A percentile compares a stretch with the other conserved stretches of the same genome.
These are phyloP conservation scores for Cynara cardunculus DNA, from an alignment of 129 eudicot species.

Conservation along the genomic window DNA sequence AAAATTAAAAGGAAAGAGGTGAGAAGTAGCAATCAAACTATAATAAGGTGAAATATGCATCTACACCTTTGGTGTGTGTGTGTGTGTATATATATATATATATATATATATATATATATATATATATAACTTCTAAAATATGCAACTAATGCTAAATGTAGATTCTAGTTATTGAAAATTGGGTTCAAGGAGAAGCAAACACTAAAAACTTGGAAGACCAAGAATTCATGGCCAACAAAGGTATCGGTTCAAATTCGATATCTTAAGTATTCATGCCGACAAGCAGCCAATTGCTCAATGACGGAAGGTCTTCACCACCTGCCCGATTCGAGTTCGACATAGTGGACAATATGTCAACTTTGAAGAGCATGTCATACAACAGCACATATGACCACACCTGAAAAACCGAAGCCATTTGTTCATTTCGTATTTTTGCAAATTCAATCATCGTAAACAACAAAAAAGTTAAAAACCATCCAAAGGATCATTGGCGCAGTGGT, in stretches of 20 bases:
- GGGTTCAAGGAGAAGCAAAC: slow-evolving; percentile 1
- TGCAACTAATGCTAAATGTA: slow-evolving; percentile 18
- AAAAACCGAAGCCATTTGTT: slow-evolving; percentile 13
- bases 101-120: no score
- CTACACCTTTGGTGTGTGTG: slow-evolving; percentile 25
- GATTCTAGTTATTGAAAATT: slow-evolving; percentile 1
- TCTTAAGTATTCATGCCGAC: no score
- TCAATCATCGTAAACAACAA: not conserved
- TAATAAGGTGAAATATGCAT: slow-evolving; percentile 1
- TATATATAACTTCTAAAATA: slow-evolving; percentile 20
- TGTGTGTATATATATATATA: no score
- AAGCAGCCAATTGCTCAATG: slow-evolving; percentile 38
- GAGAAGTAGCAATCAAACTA: not conserved
- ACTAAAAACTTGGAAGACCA: slow-evolving; percentile 8
- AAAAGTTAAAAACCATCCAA: not conserved
- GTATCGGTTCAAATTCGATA: slow-evolving; percentile 5
- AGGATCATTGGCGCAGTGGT: not conserved
- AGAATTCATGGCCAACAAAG: slow-evolving; percentile 1
- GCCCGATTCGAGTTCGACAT: slow-evolving; percentile 72
- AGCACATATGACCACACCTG: slow-evolving; percentile 99
- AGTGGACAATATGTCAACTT: slow-evolving; percentile 76
- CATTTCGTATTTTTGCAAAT: not conserved
- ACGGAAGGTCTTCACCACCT: slow-evolving; percentile 81
- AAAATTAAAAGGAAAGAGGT: not conserved
- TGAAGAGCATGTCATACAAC: slow-evolving; percentile 80